Evolutionary conservation across 2,329 filamentous ascomycete species (phyloP), one percentile per base, ranked within the genome.

Genomic region (Fusarium nodosum): DNA sequence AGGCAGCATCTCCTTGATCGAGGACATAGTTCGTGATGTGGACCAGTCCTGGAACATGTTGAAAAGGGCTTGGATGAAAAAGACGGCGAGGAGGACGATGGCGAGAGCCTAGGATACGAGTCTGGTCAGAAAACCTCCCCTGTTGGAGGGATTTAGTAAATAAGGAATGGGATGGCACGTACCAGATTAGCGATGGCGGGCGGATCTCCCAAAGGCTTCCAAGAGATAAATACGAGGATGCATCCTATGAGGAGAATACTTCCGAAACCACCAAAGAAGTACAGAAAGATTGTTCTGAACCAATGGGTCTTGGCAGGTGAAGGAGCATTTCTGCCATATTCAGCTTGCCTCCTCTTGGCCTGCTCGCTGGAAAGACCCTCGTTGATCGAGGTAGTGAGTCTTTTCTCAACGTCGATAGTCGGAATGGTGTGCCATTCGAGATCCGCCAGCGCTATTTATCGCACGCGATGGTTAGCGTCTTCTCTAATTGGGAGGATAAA

Each of bases 1-100:
- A 1, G 59, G 59, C 0, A 61, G 9, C 59, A 61, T 61, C 0
- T 60, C 47, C 22, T 61, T 61, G 59, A 61, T 61, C 0, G 56
- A 61, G 2, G 59, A 61, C 59, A 61, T 61, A 16, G 59, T 61
- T 2, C 59, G 59, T 3, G 59, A 61, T 0, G 59, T 61, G n/a
- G 59, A 60, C 59, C 59, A 62, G 28, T 62, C 59, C 0, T 62
- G 59, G 6, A 62, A 62, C 59, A 62, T 62, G 7, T 62, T 62
- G 22, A 62, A 62, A 0, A 62, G 26, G 0, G 59, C 59, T 3
- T 62, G 59, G 3, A 62, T 62, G 5, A 62, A 62, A 18, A 62
- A 62, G 0, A 62, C 56, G 0, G 33, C 59, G 0, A 62, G 56
- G 0, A 62, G 28, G 1, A 62, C 59, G 9, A 62, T 62, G 3